Percentiles rank a stretch among this genome's conserved stretches.
phyloP scores from a whole-genome alignment of 2,329 filamentous ascomycete genomes.

The Botrytis squamosa region DNA sequence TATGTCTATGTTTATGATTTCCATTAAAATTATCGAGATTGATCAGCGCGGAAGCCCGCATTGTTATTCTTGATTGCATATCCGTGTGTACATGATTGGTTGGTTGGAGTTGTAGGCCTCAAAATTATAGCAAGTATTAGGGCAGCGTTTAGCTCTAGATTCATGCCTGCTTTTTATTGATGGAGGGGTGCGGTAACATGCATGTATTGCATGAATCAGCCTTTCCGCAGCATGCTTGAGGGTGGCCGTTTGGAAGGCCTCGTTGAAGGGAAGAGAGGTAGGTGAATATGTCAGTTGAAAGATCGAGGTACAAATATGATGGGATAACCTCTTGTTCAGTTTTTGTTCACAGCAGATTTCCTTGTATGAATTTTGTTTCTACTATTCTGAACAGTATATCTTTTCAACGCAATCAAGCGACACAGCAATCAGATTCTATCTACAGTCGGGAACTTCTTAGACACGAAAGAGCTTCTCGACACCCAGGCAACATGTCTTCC shows the following conservation, averaged over 20 bases:
- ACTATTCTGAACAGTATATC: background rate
- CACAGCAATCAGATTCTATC: background rate
- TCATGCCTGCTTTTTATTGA: background rate
- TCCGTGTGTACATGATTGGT: background rate
- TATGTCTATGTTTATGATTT: background rate
- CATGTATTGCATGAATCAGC: conserved; percentile 1
- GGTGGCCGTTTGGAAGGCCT: background rate
- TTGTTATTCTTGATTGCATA: background rate
- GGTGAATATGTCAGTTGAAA: background rate
- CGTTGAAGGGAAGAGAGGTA: background rate
- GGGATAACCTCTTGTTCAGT: background rate
- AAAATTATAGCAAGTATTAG: background rate
- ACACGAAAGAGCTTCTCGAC: background rate
- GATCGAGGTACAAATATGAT: background rate
- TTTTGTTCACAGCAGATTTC: background rate
- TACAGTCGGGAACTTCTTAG: background rate
- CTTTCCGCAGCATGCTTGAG: background rate
- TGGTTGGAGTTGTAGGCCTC: background rate
- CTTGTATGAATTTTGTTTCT: background rate
- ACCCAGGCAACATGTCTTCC: background rate
- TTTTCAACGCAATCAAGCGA: background rate
- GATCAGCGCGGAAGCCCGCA: background rate
- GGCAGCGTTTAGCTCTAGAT: too few relatives aligned
- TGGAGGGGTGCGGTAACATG: background rate
- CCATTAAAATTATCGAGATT: background rate